A percentile compares a stretch with the other conserved stretches of the same genome.
phyloP scores from a whole-genome alignment of 495 filamentous ascomycete genomes.

The Viridothelium virens region DNA sequence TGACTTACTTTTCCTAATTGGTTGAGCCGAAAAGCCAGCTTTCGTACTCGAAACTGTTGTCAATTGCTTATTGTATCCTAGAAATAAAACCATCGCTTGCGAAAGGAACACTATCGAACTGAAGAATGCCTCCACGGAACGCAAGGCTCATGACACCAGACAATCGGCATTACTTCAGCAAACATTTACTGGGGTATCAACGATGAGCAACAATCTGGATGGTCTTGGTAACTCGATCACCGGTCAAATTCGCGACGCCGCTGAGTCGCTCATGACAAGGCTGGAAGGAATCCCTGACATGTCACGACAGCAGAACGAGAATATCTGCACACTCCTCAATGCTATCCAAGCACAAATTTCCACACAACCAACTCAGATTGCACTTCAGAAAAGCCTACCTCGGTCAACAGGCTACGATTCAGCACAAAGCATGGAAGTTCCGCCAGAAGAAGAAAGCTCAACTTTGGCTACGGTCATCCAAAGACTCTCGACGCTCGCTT shows the following conservation, averaged over 20 bases:
- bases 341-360: background rate
- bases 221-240: background rate
- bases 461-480: background rate
- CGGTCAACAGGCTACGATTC: background rate
- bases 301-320: background rate
- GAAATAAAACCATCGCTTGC: background rate
- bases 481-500: background rate
- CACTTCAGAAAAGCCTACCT: background rate
- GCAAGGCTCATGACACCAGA: background rate
- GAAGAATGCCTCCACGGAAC: background rate
- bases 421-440: background rate
- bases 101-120: background rate
- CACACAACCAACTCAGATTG: background rate
- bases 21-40: too few species aligned
- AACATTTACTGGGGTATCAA: background rate
- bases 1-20: too few species aligned
- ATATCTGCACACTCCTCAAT: background rate
- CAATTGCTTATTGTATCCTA: background rate
- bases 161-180: background rate
- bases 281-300: background rate
- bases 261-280: background rate
- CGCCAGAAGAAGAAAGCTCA: background rate
- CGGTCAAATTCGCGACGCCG: background rate
- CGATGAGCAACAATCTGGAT: background rate
- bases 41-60: too few species aligned